Percentiles rank a stretch among this genome's conserved stretches.
phyloP scores from a whole-genome alignment of 352 stramenopile genomes.

The Globisporangium paroecandrum region DNA sequence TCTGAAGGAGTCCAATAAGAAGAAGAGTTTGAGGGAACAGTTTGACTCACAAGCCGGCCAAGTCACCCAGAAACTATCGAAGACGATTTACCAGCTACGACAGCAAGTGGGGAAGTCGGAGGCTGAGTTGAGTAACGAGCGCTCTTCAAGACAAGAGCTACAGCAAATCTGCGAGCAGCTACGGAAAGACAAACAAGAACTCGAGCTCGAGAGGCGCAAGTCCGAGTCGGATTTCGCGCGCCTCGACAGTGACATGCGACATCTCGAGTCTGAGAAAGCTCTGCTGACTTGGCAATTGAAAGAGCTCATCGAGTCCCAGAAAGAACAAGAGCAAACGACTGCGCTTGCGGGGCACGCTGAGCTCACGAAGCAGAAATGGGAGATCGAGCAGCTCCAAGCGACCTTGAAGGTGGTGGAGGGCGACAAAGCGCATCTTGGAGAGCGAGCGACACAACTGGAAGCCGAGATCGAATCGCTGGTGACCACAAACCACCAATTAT shows the following conservation, averaged over 20 bases:
- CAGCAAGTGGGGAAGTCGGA: background rate
- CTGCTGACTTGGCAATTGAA: constrained; percentile 16
- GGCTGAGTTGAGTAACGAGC: constrained; percentile 5
- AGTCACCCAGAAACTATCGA: constrained; percentile 2
- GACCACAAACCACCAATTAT: constrained; percentile 27
- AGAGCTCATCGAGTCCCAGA: constrained; percentile 10
- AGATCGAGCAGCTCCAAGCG: constrained; percentile 46
- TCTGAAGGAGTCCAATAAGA: constrained; percentile 39
- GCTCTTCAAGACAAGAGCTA: constrained; percentile 17
- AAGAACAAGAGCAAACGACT: constrained; percentile 20
- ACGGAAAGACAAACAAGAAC: constrained; percentile 22
- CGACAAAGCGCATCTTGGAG: constrained; percentile 37
- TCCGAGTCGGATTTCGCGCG: constrained; percentile 14
- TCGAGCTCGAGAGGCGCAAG: constrained; percentile 23
- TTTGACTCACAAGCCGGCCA: constrained; percentile 20
- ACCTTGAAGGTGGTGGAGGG: constrained; percentile 28
- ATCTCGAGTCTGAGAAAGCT: constrained; percentile 32
- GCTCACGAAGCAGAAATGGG: constrained; percentile 36
- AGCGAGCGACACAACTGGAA: constrained; percentile 25
- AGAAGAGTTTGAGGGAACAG: constrained; percentile 34
- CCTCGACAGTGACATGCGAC: constrained; percentile 36
- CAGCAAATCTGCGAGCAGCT: constrained; percentile 23
- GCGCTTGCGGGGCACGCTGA: constrained; percentile 15
- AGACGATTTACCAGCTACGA: constrained; percentile 11
- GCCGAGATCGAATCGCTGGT: constrained; percentile 34